Conservation (phyloP, 2,329 filamentous ascomycete species). For the Aspergillus ruber region DNA sequence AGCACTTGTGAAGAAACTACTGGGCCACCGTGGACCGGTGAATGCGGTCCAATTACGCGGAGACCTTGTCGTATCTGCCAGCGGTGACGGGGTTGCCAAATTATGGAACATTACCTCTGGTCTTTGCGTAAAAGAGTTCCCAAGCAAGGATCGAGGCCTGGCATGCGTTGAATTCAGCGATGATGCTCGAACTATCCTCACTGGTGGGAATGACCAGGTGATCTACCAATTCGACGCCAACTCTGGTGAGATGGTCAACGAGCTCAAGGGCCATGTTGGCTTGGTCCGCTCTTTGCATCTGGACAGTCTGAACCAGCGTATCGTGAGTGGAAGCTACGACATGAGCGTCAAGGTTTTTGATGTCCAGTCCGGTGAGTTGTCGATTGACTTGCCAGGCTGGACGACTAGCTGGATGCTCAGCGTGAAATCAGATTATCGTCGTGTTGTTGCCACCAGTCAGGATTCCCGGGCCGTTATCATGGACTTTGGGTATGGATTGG, state of each 20-base stretch:
- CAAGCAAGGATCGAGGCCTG: slow-evolving; percentile 83
- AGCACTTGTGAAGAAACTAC: slow-evolving; percentile 66
- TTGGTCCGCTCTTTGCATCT: slow-evolving; percentile 87
- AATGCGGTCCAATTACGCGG: slow-evolving; percentile 94
- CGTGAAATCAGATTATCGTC: slow-evolving; percentile 89
- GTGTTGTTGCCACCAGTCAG: slow-evolving; percentile 91
- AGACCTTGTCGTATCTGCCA: slow-evolving; percentile 87
- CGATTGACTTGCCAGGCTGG: slow-evolving; percentile 87
- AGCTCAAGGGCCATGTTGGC: slow-evolving; percentile 74
- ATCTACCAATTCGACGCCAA: slow-evolving; percentile 96
- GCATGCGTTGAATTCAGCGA: slow-evolving; percentile 95
- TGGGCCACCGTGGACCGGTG: slow-evolving; percentile 83
- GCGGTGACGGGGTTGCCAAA: slow-evolving; percentile 86
- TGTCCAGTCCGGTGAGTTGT: slow-evolving; percentile 68
- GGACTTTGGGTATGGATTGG: slow-evolving; percentile 69
- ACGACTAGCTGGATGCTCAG: slow-evolving; percentile 95
- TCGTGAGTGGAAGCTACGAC: slow-evolving; percentile 91
- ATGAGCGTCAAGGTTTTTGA: slow-evolving; percentile 94
- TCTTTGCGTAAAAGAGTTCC: slow-evolving; percentile 82
- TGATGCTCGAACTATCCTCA: slow-evolving; percentile 87
- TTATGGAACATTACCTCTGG: slow-evolving; percentile 92
- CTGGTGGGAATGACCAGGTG: slow-evolving; percentile 88
- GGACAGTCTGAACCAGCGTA: slow-evolving; percentile 75
- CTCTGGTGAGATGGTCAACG: slow-evolving; percentile 74
- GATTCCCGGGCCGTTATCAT: slow-evolving; percentile 87